Evolutionary conservation across 768 basidiomycete species (phyloP), one percentile per base, ranked within the genome.

Genomic region (Gymnopilus dilepis): DNA sequence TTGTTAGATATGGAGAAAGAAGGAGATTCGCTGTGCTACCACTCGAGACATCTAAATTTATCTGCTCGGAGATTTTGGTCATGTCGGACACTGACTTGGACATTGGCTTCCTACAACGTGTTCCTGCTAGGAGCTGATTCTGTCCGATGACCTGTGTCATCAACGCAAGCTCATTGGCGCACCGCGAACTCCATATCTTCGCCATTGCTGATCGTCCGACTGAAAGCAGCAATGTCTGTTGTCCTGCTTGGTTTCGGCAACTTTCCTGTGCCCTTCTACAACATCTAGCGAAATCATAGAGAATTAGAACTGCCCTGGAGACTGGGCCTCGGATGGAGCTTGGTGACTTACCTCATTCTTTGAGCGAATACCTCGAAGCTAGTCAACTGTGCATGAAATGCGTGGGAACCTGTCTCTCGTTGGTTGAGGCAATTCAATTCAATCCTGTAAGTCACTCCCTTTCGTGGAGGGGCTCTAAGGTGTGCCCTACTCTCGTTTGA

Each of bases 11-110:
- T 22, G 30, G 26, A 31, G 28, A 19, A 50, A 50, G 47, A 50
- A 50, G 15, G 19, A 50, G 31, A 31, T 13, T 30, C 47, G 12
- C 6, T 47, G 43, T 47, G 47, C 47, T 47, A 8, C 19, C 22
- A 11, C 26, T 28, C 17, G 31, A 31, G 17, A n/a, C 28, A 28
- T 50, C 47, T 50, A 50, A 50, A 50, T 30, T 50, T 50, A 50
- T 50, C 47, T 28, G 47, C 47, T 50, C 30, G 47, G 47, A 50
- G 47, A 50, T 50, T 50, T 31, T 50, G 47, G 45, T 28, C 45
- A 13, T 47, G 11, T 47, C 45, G 45, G 47, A 19, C 30, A 50
- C 28, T 12, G 13, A 50, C n/a, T 50, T 50, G 28, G 26, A 26
- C n/a, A n/a, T n/a, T 50, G 4, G 26, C 47, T 50, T 17, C 30